Evolutionary conservation across 495 filamentous ascomycete species (phyloP), one percentile per base, ranked within the genome.

Genomic region (Trypethelium eluteriae): DNA sequence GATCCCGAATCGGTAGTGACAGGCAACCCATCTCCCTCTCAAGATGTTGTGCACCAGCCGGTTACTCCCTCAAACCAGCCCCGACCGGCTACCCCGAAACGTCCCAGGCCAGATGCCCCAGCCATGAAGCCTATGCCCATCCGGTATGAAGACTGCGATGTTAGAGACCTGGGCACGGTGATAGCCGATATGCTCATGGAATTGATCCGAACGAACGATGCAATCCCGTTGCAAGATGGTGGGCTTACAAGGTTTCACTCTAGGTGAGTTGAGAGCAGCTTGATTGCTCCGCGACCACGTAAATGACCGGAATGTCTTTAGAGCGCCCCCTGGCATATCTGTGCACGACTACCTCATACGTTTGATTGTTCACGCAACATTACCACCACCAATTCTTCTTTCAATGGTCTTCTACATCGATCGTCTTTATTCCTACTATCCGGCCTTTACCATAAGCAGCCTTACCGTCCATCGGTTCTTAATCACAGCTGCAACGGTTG

Each of bases 371-470:
- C 94, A 98, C 75, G 94, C 94, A 38, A 96, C 93, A 0, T 83
- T 98, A 1, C 89, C 90, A 6, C 93, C 94, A 5, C 93, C 94
- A 5, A 90, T 98, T 64, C 84, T 98, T n/a, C 83, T 98, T n/a
- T 92, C 91, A 68, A 98, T 98, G 93, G 94, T 98, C 64, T 98
- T 93, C 74, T 98, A 98, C 74, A 97, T 98, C 67, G 95, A 98
- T 76, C 87, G 90, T n/a, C 81, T 98, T 18, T 98, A 93, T 76
- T 86, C 90, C 3, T 78, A 94, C 38, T 98, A 96, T 73, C 88
- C 92, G 6, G 89, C 91, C 18, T 98, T 98, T 77, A 96, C 91
- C 44, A 93, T 98, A 62, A 94, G 88, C 70, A 94, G 89, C 46
- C 82, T 98, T 16, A 98, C 94, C 0, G 93, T 98, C 25, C 94